These are phyloP conservation scores for Staphylotrichum tortipilum DNA, from an alignment of 495 filamentous ascomycete species.

Conservation along the genomic window DNA sequence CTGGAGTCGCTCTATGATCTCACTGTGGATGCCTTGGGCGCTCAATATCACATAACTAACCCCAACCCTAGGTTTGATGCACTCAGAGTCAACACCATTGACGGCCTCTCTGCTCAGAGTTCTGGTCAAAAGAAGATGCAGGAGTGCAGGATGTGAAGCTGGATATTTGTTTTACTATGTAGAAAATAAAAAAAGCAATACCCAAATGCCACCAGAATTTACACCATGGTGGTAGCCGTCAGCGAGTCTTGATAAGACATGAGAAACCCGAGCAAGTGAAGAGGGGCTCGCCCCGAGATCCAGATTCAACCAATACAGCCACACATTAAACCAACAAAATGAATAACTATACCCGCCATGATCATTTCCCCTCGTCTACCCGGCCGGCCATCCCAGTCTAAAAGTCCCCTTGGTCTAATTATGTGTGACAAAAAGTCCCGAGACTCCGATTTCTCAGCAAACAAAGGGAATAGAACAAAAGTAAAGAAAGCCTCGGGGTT, in stretches of 20 bases:
- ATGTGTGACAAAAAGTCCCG: constrained; percentile 2
- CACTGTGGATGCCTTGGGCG: neutral
- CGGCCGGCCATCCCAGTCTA: constrained; percentile 13
- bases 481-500: neutral
- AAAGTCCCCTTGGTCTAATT: constrained; percentile 13
- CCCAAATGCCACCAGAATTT: neutral
- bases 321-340: neutral
- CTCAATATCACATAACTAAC: neutral
- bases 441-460: constrained; percentile 12
- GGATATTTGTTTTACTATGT: neutral
- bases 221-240: neutral
- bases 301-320: neutral
- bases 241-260: no score
- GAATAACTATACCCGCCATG: neutral
- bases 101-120: no score
- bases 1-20: constrained; percentile 1
- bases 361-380: constrained; percentile 11
- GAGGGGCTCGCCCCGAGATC: neutral
- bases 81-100: no score
- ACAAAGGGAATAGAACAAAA: constrained; percentile 5
- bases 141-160: no score
- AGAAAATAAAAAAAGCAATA: neutral
- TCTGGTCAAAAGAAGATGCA: no score
- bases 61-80: constrained; percentile 6
- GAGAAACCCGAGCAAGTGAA: neutral